Evolutionary conservation across 208 protist genomes (phyloP), one percentile per base, ranked within the genome.

Genomic region (Acanthamoeba rhysodes): DNA sequence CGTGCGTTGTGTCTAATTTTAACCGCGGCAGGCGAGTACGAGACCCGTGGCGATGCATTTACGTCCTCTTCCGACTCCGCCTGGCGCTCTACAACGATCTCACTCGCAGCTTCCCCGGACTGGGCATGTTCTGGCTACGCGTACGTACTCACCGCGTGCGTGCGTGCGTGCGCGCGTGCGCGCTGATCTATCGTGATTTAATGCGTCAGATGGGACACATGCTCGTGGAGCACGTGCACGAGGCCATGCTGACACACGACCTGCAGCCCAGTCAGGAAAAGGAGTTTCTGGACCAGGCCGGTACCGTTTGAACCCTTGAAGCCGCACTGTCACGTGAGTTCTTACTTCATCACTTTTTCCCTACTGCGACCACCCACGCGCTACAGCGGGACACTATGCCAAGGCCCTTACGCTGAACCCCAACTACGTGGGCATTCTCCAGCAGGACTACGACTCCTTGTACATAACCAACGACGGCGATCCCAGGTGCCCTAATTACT

Each of bases 401-500:
- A 72, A 76, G 66, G 90, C 90, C 18, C 48, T 94, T 5, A 94
- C 55, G 50, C 90, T 94, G 18, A 94, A 78, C 20, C 90, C 90
- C n/a, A 18, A 94, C 22, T 94, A 94, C 90, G 48, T 94, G 45
- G 74, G 45, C 18, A 59, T 78, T 2, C 66, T 94, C 7, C 50
- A 72, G 62, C 27, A 80, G 70, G 90, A 94, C 70, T n/a, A 94
- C 70, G 90, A 94, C 66, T 59, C 37, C 10, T 27, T 48, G 24
- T 94, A 94, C 90, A 57, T 94, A 37, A 80, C 90, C 32, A n/a
- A 53, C 50, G 66, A 94, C 34, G 90, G 90, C 41, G 87, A 93
- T 29, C 66, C 27, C 34, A 62, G 29, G 84, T 91, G 70, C 82
- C 37, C 12, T 4, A 12, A 59, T 18, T 32, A 8, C 37, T 1